Evolutionary conservation across 1,139 yeast species (phyloP).

Genomic region (Protomyces macrosporus): DNA sequence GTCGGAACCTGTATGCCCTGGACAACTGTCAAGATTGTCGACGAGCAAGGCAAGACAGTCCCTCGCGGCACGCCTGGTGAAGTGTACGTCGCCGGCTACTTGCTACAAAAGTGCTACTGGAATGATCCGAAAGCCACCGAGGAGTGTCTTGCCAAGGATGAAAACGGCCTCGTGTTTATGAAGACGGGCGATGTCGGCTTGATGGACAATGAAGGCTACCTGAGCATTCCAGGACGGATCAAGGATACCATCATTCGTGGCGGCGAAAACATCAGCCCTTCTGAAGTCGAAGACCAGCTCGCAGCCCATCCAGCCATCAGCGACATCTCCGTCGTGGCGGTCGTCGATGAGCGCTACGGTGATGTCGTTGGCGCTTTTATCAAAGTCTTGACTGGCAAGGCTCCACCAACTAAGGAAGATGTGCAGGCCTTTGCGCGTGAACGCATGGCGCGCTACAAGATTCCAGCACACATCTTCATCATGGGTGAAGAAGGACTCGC

Average conservation of each 20-base stretch:
- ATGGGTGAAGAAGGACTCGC: constrained; percentile 5
- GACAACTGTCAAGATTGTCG: constrained; percentile 37
- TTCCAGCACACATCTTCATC: constrained; percentile 30
- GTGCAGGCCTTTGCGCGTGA: constrained; percentile 6
- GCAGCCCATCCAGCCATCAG: constrained; percentile 36
- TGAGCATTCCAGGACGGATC: constrained; percentile 39
- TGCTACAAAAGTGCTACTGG: constrained; percentile 36
- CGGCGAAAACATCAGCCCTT: constrained; percentile 40
- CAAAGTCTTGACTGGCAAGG: constrained; percentile 28
- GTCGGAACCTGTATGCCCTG: constrained; percentile 39
- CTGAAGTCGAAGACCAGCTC: constrained; percentile 39
- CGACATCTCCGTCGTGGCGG: constrained; percentile 39
- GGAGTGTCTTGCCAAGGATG: constrained; percentile 33
- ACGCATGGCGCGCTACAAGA: constrained; percentile 32
- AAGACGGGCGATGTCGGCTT: constrained; percentile 40
- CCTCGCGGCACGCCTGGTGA: constrained; percentile 37
- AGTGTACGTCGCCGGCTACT: constrained; percentile 37
- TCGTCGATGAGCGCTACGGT: constrained; percentile 38
- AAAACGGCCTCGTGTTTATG: constrained; percentile 37
- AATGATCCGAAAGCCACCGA: constrained; percentile 35
- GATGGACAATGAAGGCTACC: constrained; percentile 37
- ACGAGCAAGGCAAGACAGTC: constrained; percentile 32
- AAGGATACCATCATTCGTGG: constrained; percentile 40
- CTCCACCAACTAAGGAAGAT: constrained; percentile 27
- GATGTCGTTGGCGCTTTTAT: constrained; percentile 39